Percentiles rank a stretch among this genome's conserved stretches.
phyloP scores from a whole-genome alignment of 2,329 filamentous ascomycete genomes.

The Westerdykella sp. region DNA sequence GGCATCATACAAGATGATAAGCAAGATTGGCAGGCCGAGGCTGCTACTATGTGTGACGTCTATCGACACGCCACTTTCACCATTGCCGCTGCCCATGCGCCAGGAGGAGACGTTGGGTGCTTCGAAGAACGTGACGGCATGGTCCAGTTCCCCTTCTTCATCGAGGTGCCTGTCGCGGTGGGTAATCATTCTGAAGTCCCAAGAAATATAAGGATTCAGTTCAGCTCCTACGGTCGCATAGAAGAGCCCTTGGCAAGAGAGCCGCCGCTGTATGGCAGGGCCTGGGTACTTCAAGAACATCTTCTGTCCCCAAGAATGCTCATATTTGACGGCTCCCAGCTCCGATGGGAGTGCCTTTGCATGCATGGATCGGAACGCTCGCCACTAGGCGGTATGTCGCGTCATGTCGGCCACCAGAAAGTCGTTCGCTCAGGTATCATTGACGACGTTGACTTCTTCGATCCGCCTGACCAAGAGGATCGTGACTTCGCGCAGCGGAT shows the following conservation, averaged over 20 bases:
- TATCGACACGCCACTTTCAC: slow-evolving; percentile 18
- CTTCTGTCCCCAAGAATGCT: slow-evolving; percentile 15
- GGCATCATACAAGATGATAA: slow-evolving; percentile 18
- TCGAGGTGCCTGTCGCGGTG: slow-evolving; percentile 4
- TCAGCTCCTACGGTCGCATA: slow-evolving; percentile 10
- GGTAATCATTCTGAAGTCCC: too few species aligned
- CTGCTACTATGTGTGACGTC: slow-evolving; percentile 20
- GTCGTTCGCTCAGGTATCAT: slow-evolving; percentile 9
- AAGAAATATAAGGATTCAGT: slow-evolving; percentile 3
- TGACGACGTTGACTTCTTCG: slow-evolving; percentile 10
- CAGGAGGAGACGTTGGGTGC: slow-evolving; percentile 14
- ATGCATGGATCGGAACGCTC: slow-evolving; percentile 13
- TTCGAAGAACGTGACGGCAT: slow-evolving; percentile 18
- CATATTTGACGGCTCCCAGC: slow-evolving; percentile 12
- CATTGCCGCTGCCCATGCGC: slow-evolving; percentile 18
- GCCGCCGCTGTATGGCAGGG: slow-evolving; percentile 14
- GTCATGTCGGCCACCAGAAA: slow-evolving; percentile 11
- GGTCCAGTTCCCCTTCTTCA: slow-evolving; percentile 12
- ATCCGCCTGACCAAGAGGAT: slow-evolving; percentile 1
- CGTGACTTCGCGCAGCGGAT: slow-evolving; percentile 1
- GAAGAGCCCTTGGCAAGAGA: slow-evolving; percentile 7
- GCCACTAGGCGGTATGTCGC: slow-evolving; percentile 9
- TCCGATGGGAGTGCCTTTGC: slow-evolving; percentile 19
- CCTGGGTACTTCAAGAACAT: slow-evolving; percentile 23
- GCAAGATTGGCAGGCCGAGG: slow-evolving; percentile 20